These are phyloP conservation scores for Scutellaria barbata DNA, from an alignment of 257 asterid genomes.

Conservation along the genomic window DNA sequence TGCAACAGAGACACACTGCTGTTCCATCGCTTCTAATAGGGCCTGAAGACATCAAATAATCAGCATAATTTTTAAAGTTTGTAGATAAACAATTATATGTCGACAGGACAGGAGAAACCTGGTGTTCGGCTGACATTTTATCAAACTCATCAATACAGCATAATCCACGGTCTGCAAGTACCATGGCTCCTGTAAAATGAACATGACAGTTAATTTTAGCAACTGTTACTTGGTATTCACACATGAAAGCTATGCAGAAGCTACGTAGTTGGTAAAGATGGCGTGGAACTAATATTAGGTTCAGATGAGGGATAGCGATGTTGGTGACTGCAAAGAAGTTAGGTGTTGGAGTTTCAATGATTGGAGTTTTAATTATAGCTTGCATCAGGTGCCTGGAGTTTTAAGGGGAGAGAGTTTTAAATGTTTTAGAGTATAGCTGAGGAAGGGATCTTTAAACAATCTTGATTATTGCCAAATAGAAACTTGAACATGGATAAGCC, in stretches of 20 bases:
- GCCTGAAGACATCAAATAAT: constrained; percentile 57
- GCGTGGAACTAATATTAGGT: neutral
- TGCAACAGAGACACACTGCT: constrained; percentile 98
- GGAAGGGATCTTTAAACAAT: neutral
- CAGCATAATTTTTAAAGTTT: constrained; percentile 24
- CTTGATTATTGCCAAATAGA: constrained; percentile 12
- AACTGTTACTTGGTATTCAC: too few species aligned
- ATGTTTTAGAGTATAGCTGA: too few species aligned
- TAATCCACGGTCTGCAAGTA: constrained; percentile 94
- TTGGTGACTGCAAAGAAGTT: constrained; percentile 6
- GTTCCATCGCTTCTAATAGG: constrained; percentile 98
- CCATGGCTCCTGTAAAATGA: constrained; percentile 87
- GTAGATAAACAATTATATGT: constrained; percentile 30
- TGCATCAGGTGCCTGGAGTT: neutral
- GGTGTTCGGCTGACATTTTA: constrained; percentile 96
- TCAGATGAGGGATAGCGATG: too few species aligned
- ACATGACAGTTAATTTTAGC: constrained; percentile 26
- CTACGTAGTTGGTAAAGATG: neutral
- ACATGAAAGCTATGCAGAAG: too few species aligned
- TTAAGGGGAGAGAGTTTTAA: neutral
- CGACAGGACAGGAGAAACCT: constrained; percentile 54
- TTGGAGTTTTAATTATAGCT: neutral
- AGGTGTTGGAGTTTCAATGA: neutral
- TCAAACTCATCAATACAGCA: constrained; percentile 99
- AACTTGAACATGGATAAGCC: constrained; percentile 5